Percentiles rank a stretch among this genome's conserved stretches.
Evolutionary conservation across 108 stramenopile species (phyloP).

Genomic region (Chaetoceros muelleri): DNA sequence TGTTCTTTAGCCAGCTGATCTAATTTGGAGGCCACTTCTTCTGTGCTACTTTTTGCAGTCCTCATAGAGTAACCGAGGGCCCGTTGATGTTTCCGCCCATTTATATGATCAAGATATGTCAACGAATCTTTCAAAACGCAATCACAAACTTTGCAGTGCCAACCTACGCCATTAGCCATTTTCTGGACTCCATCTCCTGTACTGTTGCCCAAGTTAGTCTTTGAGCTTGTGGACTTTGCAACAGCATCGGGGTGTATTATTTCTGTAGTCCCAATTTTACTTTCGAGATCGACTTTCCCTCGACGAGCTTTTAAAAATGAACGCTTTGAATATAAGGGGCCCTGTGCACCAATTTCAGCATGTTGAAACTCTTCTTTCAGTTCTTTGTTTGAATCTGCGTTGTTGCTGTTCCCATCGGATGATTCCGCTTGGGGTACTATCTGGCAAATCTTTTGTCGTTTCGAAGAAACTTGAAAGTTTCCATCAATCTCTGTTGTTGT

Average conservation of each 20-base stretch:
- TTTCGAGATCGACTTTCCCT: constrained; percentile 61
- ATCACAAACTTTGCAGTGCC: constrained; percentile 95
- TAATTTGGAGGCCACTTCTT: constrained; percentile 45
- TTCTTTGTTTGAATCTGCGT: constrained; percentile 11
- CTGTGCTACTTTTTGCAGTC: constrained; percentile 81
- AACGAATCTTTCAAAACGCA: constrained; percentile 89
- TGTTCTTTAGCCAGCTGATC: constrained; percentile 31
- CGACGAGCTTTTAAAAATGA: constrained; percentile 84
- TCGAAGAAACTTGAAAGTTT: background rate
- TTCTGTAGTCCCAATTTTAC: constrained; percentile 81
- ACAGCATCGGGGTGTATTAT: constrained; percentile 65
- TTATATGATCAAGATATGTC: constrained; percentile 94
- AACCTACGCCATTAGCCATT: constrained; percentile 66
- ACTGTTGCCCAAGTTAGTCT: background rate
- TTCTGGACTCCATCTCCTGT: constrained; percentile 9
- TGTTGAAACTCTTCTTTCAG: constrained; percentile 80
- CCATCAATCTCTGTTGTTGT: constrained; percentile 11
- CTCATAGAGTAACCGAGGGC: constrained; percentile 91
- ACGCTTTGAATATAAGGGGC: constrained; percentile 78
- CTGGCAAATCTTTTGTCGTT: background rate
- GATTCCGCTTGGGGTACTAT: background rate
- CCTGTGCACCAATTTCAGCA: constrained; percentile 62
- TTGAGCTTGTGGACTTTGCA: constrained; percentile 35
- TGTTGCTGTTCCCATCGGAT: constrained; percentile 1
- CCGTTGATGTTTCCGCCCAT: constrained; percentile 92